Evolutionary conservation across 805 yeast genomes (phyloP), one percentile per base, ranked within the genome.

Genomic region (Lipomyces lipofer): DNA sequence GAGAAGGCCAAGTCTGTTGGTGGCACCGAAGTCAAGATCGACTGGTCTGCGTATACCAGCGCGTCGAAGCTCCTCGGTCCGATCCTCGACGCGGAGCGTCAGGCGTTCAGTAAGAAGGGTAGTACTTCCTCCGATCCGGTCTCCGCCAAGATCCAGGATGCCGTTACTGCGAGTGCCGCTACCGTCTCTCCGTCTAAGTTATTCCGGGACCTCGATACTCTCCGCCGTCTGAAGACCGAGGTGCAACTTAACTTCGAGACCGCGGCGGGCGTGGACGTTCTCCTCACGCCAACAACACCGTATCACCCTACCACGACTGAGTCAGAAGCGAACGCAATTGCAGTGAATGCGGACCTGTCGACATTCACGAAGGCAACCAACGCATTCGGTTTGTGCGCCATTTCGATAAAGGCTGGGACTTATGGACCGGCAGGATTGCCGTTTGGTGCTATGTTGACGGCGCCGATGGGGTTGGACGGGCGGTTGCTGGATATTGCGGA

Each of bases 391-490:
- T 55, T 57, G 61, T 50, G 59, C 39, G 36, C 61, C 15, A 35
- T 55, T 12, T 30, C 53, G 13, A 29, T 57, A 3, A 43, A 47
- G 24, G 51, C 51, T 10, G 46, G 46, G 10, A 47, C 46, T 10
- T 13, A 33, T 22, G 52, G 47, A 2, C 48, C 55, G 27, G 19
- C 15, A 12, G 36, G 33, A 22, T 22, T 45, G 24, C 54, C 56
- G 9, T 55, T 55, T 38, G 51, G 57, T n/a, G 54, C 32, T 13
- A 46, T 57, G 60, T 17, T 54, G 12, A 33, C 55, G 15, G 61
- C 56, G 15, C 61, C 61, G 4, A 50, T 54, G 56, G 61, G 61
- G 12, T 50, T 57, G 60, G 61, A 57, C 30, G 59, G 56, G 21
- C 51, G 61, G 2, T 35, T 57, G 51, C 36, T 57, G 38, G 61